Percentiles rank a stretch among this genome's conserved stretches.
Evolutionary conservation across 2,329 filamentous ascomycete species (phyloP).

Genomic region (Colletotrichum caudatum): DNA sequence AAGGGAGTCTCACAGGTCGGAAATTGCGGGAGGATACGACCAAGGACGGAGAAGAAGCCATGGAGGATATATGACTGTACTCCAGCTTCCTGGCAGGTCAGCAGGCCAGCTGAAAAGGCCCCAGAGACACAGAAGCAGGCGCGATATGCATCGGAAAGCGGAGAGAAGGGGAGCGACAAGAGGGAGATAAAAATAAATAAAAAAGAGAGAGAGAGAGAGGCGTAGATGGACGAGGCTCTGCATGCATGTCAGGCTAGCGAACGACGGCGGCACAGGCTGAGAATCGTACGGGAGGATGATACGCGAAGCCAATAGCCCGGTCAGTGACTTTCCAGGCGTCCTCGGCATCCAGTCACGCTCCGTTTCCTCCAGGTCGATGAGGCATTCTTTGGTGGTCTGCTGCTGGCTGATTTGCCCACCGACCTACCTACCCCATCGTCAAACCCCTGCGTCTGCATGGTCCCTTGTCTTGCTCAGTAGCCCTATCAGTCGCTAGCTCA

Average conservation of each 20-base stretch:
- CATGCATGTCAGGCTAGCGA: constrained; percentile 25
- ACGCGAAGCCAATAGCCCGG: background rate
- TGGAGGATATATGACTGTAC: constrained; percentile 13
- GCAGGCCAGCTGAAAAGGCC: background rate
- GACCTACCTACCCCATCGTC: background rate
- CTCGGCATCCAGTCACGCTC: background rate
- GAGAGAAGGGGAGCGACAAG: background rate
- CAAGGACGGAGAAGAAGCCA: constrained; percentile 22
- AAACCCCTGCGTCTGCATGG: constrained; percentile 32
- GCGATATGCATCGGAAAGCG: constrained; percentile 2
- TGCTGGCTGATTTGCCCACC: too few species aligned
- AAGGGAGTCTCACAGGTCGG: background rate
- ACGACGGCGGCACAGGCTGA: constrained; percentile 26
- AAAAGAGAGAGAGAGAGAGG: background rate
- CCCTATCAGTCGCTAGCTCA: constrained; percentile 30
- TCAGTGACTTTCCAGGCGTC: constrained; percentile 1
- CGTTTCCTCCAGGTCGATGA: background rate
- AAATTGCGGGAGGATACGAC: background rate
- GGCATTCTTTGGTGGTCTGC: background rate
- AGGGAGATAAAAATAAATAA: background rate
- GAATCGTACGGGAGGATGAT: background rate
- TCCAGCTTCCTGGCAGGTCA: constrained; percentile 26
- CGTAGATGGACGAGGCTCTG: constrained; percentile 24
- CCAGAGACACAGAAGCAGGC: constrained; percentile 8
- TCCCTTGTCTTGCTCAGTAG: constrained; percentile 38